Conservation (phyloP, 305 asterid genomes). For the Fraxinus ornus region DNA sequence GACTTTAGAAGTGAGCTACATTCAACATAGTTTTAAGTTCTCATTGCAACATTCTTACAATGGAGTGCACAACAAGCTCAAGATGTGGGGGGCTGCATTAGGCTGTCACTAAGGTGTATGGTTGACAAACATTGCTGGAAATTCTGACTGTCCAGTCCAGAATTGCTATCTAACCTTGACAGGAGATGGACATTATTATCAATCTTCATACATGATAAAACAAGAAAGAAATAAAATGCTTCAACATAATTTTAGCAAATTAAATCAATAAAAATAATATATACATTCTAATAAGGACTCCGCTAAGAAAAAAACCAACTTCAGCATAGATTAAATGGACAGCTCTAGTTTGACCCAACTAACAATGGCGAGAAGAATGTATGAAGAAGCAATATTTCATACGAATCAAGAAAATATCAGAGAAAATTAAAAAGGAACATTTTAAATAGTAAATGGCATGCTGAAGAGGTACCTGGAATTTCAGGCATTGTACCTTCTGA, state of each 20-base stretch:
- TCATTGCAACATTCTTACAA: background rate
- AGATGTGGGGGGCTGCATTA: background rate
- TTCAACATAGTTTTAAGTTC: background rate
- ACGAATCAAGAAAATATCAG: background rate
- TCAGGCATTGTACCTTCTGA: background rate
- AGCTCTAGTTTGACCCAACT: background rate
- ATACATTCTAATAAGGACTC: too few relatives aligned
- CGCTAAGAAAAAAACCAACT: background rate
- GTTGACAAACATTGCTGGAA: background rate
- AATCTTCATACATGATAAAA: background rate
- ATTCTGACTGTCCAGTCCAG: background rate
- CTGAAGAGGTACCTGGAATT: background rate
- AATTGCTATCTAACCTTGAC: background rate
- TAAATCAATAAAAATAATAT: background rate
- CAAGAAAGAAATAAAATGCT: background rate
- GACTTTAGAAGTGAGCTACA: background rate
- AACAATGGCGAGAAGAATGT: background rate
- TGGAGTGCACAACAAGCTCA: background rate
- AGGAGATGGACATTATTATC: background rate
- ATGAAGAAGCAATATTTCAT: background rate
- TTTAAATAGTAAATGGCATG: background rate
- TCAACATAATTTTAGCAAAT: background rate
- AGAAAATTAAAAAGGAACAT: background rate
- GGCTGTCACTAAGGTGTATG: background rate
- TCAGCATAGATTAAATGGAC: background rate